Evolutionary conservation across 108 stramenopile genomes (phyloP), one percentile per base, ranked within the genome.

Genomic region (Skeletonema potamos): DNA sequence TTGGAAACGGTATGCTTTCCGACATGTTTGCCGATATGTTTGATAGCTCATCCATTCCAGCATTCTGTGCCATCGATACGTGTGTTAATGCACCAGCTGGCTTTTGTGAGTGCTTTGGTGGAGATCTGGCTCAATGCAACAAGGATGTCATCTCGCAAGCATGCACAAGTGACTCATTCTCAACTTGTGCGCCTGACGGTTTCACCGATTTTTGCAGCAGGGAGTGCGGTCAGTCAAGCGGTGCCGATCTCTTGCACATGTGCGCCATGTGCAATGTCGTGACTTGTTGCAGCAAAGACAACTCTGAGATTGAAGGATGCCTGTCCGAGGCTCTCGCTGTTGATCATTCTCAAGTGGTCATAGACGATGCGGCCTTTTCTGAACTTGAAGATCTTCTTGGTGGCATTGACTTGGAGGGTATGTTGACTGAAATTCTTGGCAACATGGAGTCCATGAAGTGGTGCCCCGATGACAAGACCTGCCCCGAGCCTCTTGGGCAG

Each of bases 231-330:
- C 27, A 29, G 18, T 59, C 36, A 6, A 44, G 30, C 30, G 43
- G 26, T 28, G 41, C 20, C 9, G 57, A 41, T 30, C 33, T 70
- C 7, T 18, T 70, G 13, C 46, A 60, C 36, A 61, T 61, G 58
- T 70, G 70, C 27, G 33, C 70, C 17, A 34, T 70, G 33, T 70
- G 70, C 37, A 41, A 61, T 58, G 61, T 70, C 44, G 41, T 60
- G 32, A 37, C 70, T 12, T 70, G 70, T 58, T 70, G 70, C 32
- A 22, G 46, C 20, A 60, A 70, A 20, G 70, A 70, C 18, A 30
- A 55, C 17, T 44, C 54, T 33, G 26, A 43, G 22, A 54, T 54
- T 54, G 66, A 67, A 22, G 27, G 8, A 17, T 65, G 64, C 30
- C 27, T 65, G 12, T 51, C 46, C 4, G 44, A 48, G 20, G 46